phyloP scores from a whole-genome alignment of 768 basidiomycete genomes.

The Tylopilus intermedius region DNA sequence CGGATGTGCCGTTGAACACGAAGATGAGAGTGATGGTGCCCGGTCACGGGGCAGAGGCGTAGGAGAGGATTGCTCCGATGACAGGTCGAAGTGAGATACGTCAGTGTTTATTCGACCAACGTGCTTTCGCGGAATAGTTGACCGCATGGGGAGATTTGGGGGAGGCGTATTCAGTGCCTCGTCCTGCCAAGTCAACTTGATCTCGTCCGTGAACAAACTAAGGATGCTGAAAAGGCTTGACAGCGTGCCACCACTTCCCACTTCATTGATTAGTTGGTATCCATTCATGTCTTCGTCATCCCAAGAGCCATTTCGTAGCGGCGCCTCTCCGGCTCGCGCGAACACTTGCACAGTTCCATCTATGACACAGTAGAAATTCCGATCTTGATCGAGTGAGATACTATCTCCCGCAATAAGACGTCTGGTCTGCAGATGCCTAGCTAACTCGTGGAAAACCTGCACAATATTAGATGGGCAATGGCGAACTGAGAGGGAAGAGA shows the following conservation, averaged over 20 bases:
- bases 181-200: conserved; percentile 89
- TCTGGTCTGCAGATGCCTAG: conserved; percentile 91
- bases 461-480: background rate
- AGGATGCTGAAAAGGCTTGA: conserved; percentile 97
- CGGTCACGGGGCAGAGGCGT: conserved; percentile 34
- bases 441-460: conserved; percentile 95
- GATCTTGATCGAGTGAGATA: conserved; percentile 83
- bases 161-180: conserved; percentile 32
- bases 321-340: conserved; percentile 59
- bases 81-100: conserved; percentile 55
- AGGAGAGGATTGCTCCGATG: conserved; percentile 23
- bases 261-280: conserved; percentile 94
- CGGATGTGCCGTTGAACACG: conserved; percentile 64
- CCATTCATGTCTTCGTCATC: conserved; percentile 90
- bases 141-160: conserved; percentile 20
- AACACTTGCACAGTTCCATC: conserved; percentile 97
- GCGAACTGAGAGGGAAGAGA: background rate
- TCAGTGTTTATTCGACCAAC: conserved; percentile 54
- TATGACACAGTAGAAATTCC: conserved; percentile 96
- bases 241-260: conserved; percentile 90
- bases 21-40: conserved; percentile 60
- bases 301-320: conserved; percentile 55
- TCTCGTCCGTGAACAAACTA: conserved; percentile 91
- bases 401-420: conserved; percentile 95
- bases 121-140: conserved; percentile 25